These are phyloP conservation scores for Penicillium sp. DNA, from an alignment of 2,329 filamentous ascomycete species.

Conservation along the genomic window DNA sequence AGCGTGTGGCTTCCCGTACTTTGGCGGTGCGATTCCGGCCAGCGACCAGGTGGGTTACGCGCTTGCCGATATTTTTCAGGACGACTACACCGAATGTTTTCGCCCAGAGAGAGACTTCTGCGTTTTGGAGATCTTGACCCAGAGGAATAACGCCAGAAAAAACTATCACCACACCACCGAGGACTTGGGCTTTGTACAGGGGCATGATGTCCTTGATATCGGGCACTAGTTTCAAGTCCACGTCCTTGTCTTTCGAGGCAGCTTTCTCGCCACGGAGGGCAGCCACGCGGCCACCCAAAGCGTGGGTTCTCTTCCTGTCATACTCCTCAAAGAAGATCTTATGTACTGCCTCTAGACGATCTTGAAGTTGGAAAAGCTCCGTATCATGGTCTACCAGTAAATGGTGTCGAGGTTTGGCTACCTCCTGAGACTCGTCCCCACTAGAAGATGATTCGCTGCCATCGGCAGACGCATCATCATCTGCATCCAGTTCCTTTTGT, in stretches of 20 bases:
- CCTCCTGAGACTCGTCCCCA: slow-evolving; percentile 46
- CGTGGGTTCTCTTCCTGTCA: slow-evolving; percentile 57
- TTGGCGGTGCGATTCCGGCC: slow-evolving; percentile 79
- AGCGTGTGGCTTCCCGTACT: slow-evolving; percentile 80
- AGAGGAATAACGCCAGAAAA: slow-evolving; percentile 89
- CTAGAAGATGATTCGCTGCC: slow-evolving; percentile 52
- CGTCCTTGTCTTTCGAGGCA: slow-evolving; percentile 45
- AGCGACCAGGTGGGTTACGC: slow-evolving; percentile 57
- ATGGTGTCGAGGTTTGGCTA: slow-evolving; percentile 64
- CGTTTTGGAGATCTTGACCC: slow-evolving; percentile 74
- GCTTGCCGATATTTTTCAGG: slow-evolving; percentile 49
- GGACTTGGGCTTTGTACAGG: slow-evolving; percentile 73
- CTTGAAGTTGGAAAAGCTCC: slow-evolving; percentile 76
- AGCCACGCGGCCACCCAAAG: slow-evolving; percentile 52
- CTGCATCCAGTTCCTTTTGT: slow-evolving; percentile 87
- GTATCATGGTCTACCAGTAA: slow-evolving; percentile 85
- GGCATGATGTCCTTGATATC: slow-evolving; percentile 87
- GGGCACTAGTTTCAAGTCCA: slow-evolving; percentile 68
- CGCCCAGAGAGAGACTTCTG: slow-evolving; percentile 86
- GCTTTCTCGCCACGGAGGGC: slow-evolving; percentile 55
- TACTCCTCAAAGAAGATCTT: slow-evolving; percentile 81
- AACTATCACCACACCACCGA: slow-evolving; percentile 76
- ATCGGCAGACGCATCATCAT: slow-evolving; percentile 66
- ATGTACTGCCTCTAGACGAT: slow-evolving; percentile 76
- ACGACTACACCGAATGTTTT: slow-evolving; percentile 77